Base-by-base conservation (phyloP, 2,329 filamentous ascomycete species). In the Penicillium sp. region DNA sequence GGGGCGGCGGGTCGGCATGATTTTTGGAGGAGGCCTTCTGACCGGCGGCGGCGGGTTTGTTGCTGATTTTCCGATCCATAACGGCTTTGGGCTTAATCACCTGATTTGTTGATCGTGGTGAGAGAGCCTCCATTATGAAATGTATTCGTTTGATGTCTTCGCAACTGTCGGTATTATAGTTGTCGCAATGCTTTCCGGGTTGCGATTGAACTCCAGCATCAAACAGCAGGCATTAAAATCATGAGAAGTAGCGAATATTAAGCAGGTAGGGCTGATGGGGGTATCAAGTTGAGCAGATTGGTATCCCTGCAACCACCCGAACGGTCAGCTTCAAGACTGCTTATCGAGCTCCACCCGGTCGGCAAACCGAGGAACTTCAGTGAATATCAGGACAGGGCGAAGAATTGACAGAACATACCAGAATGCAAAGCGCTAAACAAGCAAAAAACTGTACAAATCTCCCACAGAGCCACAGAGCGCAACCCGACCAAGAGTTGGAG, bases 61-160 rank as follows among this genome's bases (percentile, higher is more conserved):
- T 71, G 47, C 71, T 63, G 58, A 73, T 71, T 60, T 75, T 73
- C 48, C 69, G 73, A 59, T 77, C 73, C 63, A 73, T 72, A 9
- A 67, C 66, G 22, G 70, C 58, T 61, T 77, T 77, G 19, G 74
- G 75, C 57, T 75, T 78, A 44, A 77, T 71, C 61, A 74, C 72
- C 53, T 80, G 70, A 62, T 81, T 81, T 41, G 77, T 76, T 49
- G 79, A 77, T 50, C 77, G 75, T 50, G 79, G 79, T 29, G 79
- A 80, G 46, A 81, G 67, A 37, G 79, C 75, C 69, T 80, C 77
- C 77, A 80, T 79, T 55, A 59, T 72, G 55, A 55, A 54, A 21
- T 58, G n/a, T 47, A 26, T 39, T 44, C 3, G n/a, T 48, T 49
- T 22, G 54, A 29, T 46, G 29, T 46, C 39, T 45, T 13, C 48